Base-by-base conservation (phyloP, 139 green algal genomes). In the Chlorella ohadii region DNA sequence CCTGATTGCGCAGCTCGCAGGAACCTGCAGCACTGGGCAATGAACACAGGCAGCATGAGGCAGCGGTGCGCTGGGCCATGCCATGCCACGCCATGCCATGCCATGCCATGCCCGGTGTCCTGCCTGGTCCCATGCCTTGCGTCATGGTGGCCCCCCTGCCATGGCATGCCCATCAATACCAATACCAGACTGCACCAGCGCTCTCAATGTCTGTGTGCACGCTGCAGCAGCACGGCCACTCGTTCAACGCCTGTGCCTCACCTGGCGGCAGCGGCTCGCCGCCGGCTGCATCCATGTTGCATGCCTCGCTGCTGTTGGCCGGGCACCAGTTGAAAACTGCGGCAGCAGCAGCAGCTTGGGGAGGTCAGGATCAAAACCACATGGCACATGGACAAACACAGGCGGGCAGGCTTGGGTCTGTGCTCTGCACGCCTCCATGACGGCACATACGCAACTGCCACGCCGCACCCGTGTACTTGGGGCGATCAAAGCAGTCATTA, bases 291-390 rank as follows among this genome's bases (percentile, higher is more conserved):
- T 34, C 64, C 64, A 71, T 71, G n/a, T n/a, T 20, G 31, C 64
- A 71, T 3, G n/a, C 11, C 15, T 41, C 31, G 16, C n/a, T 71
- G 12, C 34, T 17, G 64, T 71, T 71, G n/a, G 64, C n/a, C 1
- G 64, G 64, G 64, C 64, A 71, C 64, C 64, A 71, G 19, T 71
- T 71, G 64, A 71, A 71, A 0, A 71, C 64, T 71, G 64, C 64
- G 11, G 27, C 3, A 17, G n/a, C n/a, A n/a, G n/a, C n/a, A n/a
- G n/a, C n/a, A n/a, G n/a, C n/a, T n/a, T n/a, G n/a, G n/a, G n/a
- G n/a, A n/a, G n/a, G n/a, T n/a, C n/a, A n/a, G n/a, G n/a, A n/a
- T n/a, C n/a, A n/a, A n/a, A n/a, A n/a, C n/a, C n/a, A 51, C 44
- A 51, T 51, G 44, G 44, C 44, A 51, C 7, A 51, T 51, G 28